Conservation (phyloP, 345 rosid species). For the Kandelia obovata region DNA sequence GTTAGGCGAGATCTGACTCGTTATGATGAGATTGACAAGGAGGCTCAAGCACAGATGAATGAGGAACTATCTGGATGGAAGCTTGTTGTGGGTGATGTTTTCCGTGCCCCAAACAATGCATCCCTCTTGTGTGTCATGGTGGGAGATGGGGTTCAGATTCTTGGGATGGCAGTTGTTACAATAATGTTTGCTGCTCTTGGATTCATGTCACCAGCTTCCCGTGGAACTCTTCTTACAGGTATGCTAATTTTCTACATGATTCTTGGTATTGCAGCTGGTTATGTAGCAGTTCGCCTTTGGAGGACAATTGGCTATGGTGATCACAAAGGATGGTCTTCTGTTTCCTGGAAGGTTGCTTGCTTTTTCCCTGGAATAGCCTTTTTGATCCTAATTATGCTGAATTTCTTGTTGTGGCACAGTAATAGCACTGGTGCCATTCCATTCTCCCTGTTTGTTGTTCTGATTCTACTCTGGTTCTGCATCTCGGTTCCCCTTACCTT, state of each 20-base stretch:
- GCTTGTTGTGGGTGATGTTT: slow-evolving; percentile 75
- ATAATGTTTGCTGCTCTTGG: slow-evolving; percentile 72
- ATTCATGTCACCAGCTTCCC: slow-evolving; percentile 79
- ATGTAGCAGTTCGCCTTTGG: slow-evolving; percentile 69
- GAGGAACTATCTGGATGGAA: slow-evolving; percentile 88
- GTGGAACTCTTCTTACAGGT: slow-evolving; percentile 66
- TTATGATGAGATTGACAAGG: slow-evolving; percentile 87
- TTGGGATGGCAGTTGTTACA: slow-evolving; percentile 71
- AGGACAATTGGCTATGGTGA: slow-evolving; percentile 57
- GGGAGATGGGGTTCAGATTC: slow-evolving; percentile 75
- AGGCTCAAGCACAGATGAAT: slow-evolving; percentile 91
- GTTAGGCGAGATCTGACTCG: slow-evolving; percentile 84
- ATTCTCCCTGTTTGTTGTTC: slow-evolving; percentile 22
- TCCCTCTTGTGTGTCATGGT: slow-evolving; percentile 64
- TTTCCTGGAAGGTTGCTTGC: slow-evolving; percentile 69
- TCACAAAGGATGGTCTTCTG: slow-evolving; percentile 59
- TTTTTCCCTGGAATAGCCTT: slow-evolving; percentile 78
- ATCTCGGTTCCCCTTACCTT: slow-evolving; percentile 32
- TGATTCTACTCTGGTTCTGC: slow-evolving; percentile 30
- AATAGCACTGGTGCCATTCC: slow-evolving; percentile 77
- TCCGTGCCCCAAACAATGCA: slow-evolving; percentile 56
- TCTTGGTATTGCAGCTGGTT: slow-evolving; percentile 68
- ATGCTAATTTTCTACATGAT: slow-evolving; percentile 72
- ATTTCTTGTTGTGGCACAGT: slow-evolving; percentile 65
- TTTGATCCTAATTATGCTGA: slow-evolving; percentile 48